These are phyloP conservation scores for Kitagawia praeruptora DNA, from an alignment of 129 eudicot species.

Conservation along the genomic window DNA sequence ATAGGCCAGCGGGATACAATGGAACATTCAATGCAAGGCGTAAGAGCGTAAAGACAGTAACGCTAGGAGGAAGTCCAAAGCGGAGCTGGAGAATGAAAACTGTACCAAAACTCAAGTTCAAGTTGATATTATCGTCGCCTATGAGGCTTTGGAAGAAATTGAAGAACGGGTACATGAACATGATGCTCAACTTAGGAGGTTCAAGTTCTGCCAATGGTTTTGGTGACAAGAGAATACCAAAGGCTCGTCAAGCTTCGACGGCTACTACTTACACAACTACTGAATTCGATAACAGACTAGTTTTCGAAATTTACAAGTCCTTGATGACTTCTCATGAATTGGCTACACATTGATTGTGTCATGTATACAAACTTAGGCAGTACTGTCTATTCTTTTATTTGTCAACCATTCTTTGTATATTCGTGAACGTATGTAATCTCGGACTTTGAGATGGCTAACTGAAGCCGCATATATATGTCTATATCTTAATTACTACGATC, in stretches of 20 bases:
- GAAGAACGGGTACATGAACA: slow-evolving; percentile 44
- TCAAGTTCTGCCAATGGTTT: background rate
- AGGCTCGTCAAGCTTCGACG: slow-evolving; percentile 16
- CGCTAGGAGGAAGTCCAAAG: slow-evolving; percentile 21
- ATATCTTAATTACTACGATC: background rate
- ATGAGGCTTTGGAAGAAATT: slow-evolving; percentile 37
- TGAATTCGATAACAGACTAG: slow-evolving; percentile 48
- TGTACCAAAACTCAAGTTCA: slow-evolving; percentile 19
- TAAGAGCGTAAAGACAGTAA: slow-evolving; percentile 19
- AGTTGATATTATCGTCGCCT: slow-evolving; percentile 18
- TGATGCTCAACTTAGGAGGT: slow-evolving; percentile 41
- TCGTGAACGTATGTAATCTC: background rate
- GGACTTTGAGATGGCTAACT: background rate
- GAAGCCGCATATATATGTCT: background rate
- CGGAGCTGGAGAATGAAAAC: slow-evolving; percentile 44
- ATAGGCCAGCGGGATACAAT: background rate
- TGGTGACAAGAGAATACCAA: slow-evolving; percentile 29
- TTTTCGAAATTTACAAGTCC: slow-evolving; percentile 59
- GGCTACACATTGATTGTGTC: slow-evolving; percentile 11
- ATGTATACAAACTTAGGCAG: no score
- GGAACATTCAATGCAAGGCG: background rate
- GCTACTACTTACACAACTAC: slow-evolving; percentile 14
- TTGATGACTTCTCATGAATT: slow-evolving; percentile 43
- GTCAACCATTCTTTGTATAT: background rate
- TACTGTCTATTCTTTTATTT: background rate